Percentiles rank a stretch among this genome's conserved stretches.
Evolutionary conservation across 108 stramenopile genomes (phyloP).

Genomic region (Pseudonitzschia pungens): DNA sequence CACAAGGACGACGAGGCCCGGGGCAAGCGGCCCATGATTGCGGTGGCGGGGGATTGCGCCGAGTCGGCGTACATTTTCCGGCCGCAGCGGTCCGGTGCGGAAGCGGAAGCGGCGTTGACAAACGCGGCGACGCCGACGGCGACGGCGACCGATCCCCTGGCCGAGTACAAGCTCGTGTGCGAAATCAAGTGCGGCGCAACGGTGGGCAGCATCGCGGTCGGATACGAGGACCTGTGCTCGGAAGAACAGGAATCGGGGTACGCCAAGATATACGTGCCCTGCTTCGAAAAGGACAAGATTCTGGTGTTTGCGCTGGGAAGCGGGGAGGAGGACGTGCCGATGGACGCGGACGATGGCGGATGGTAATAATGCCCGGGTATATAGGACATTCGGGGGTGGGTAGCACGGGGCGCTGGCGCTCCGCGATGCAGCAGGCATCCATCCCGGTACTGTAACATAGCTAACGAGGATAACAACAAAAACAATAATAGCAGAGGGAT

Average conservation of each 20-base stretch:
- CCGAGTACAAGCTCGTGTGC: slow-evolving; percentile 85
- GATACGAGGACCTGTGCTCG: slow-evolving; percentile 82
- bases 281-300: slow-evolving; percentile 92
- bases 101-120: neutral
- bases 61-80: slow-evolving; percentile 94
- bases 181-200: slow-evolving; percentile 91
- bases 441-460: no score
- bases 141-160: slow-evolving; percentile 28
- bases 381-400: no score
- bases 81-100: slow-evolving; percentile 46
- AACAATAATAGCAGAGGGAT: no score
- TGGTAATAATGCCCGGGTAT: no score
- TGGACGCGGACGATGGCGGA: slow-evolving; percentile 1
- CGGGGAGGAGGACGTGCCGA: slow-evolving; percentile 35
- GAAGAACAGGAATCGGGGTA: slow-evolving; percentile 78
- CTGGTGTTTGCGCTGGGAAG: slow-evolving; percentile 83
- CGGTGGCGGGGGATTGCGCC: slow-evolving; percentile 94
- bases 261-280: slow-evolving; percentile 92
- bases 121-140: slow-evolving; percentile 2
- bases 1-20: slow-evolving; percentile 38
- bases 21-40: slow-evolving; percentile 84
- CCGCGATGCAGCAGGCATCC: no score
- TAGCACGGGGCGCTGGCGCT: no score
- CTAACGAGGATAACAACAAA: no score
- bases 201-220: slow-evolving; percentile 89